These are phyloP conservation scores for Solanum raphanifolium DNA, from an alignment of 257 asterid genomes.

Conservation along the genomic window DNA sequence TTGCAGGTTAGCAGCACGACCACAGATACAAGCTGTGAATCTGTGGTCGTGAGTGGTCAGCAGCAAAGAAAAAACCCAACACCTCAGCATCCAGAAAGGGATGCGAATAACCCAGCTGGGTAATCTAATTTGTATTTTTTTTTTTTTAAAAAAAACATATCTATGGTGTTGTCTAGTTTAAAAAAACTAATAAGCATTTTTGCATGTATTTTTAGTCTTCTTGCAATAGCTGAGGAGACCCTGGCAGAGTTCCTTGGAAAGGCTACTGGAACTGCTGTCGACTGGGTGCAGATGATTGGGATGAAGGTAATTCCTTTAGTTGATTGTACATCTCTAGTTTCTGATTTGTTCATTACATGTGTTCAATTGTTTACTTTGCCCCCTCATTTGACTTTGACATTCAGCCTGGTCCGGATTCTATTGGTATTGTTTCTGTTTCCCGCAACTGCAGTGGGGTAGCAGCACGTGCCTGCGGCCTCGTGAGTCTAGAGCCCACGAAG, in stretches of 20 bases:
- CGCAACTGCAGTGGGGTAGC: slow-evolving; percentile 94
- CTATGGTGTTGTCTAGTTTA: background rate
- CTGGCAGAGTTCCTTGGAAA: slow-evolving; percentile 97
- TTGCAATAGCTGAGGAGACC: slow-evolving; percentile 98
- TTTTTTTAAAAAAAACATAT: background rate
- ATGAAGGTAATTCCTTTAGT: slow-evolving; percentile 57
- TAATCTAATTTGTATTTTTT: slow-evolving; percentile 12
- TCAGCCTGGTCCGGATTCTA: slow-evolving; percentile 99
- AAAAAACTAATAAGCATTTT: background rate
- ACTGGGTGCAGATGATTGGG: slow-evolving; percentile 99
- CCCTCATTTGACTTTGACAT: background rate
- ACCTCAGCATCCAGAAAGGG: slow-evolving; percentile 76
- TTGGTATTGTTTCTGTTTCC: slow-evolving; percentile 95
- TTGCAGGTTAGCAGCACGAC: slow-evolving; percentile 60
- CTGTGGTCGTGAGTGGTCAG: slow-evolving; percentile 89
- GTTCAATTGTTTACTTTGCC: background rate
- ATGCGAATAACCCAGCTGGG: slow-evolving; percentile 99
- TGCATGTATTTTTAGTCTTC: slow-evolving; percentile 42
- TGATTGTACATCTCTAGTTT: background rate
- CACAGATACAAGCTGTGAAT: slow-evolving; percentile 92
- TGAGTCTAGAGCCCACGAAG: slow-evolving; percentile 98
- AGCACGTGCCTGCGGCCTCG: slow-evolving; percentile 99
- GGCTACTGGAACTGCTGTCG: slow-evolving; percentile 99
- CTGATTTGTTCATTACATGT: background rate
- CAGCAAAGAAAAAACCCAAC: slow-evolving; percentile 81